Evolutionary conservation across 257 asterid species (phyloP), one percentile per base, ranked within the genome.

Genomic region (Solanum sejunctum): DNA sequence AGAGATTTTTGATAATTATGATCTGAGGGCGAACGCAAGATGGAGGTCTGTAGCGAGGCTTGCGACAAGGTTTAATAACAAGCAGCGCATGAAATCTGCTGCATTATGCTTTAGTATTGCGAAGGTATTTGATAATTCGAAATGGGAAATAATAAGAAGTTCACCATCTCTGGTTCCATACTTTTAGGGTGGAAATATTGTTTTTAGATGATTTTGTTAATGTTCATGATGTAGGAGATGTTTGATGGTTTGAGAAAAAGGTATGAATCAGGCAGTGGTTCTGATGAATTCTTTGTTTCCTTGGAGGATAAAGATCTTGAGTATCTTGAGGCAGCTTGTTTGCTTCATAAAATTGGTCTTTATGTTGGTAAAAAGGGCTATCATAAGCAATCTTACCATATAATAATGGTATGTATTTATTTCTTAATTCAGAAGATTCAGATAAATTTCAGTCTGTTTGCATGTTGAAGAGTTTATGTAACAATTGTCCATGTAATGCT

Each of bases 311-410:
- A 80, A 89, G 92, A 93, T 85, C 92, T 95, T 86, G 98, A 95
- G 87, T 93, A 88, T 91, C 95, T 95, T 43, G 93, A 91, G 84
- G 97, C 98, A 88, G 98, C 98, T 92, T 56, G 95, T 91, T 92
- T 93, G 89, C 97, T 95, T 81, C 95, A 95, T 84, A 91, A 89
- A 84, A 87, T 95, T 86, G 98, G 98, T 85, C 49, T 92, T 58
- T 88, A 54, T 81, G 85, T 90, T 85, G 95, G 95, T 83, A 93
- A 95, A 87, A 95, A 95, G 91, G 95, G 93, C 73, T 93, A 95
- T 86, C 98, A 92, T 81, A 95, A 93, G 89, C 93, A 91, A 67
- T 92, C 97, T 55, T 90, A 88, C 86, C 92, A 49, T 21, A 79
- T 92, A 71, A 88, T 92, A 80, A 36, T 83, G 93, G 98, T 94